phyloP scores from a whole-genome alignment of 2,329 filamentous ascomycete genomes.

The Aschersonia sp. region DNA sequence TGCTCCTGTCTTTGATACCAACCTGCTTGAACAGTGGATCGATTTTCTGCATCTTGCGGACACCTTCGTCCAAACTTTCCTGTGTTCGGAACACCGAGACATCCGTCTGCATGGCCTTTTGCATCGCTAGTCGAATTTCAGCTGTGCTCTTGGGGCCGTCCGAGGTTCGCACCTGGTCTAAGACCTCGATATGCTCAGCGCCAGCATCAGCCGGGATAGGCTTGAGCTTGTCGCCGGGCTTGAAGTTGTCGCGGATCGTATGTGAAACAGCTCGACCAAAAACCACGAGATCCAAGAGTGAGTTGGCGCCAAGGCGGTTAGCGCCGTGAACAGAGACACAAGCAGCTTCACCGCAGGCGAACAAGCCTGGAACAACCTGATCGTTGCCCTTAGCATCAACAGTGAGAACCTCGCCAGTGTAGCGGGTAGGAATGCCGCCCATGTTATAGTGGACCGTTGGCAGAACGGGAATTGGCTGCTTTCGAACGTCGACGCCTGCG shows the following conservation, averaged over 20 bases:
- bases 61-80: constrained; percentile 86
- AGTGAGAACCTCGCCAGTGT: constrained; percentile 91
- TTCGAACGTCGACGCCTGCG: constrained; percentile 88
- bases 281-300: constrained; percentile 89
- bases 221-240: constrained; percentile 66
- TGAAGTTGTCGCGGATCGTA: constrained; percentile 90
- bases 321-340: constrained; percentile 97
- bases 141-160: constrained; percentile 76
- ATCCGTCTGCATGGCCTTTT: constrained; percentile 96
- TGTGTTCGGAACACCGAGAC: constrained; percentile 95
- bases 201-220: constrained; percentile 74
- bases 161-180: constrained; percentile 75
- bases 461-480: constrained; percentile 91
- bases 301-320: constrained; percentile 96
- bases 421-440: constrained; percentile 96
- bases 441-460: constrained; percentile 99
- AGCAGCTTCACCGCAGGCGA: constrained; percentile 91
- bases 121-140: constrained; percentile 84
- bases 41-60: constrained; percentile 72
- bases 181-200: constrained; percentile 70
- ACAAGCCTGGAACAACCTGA: constrained; percentile 86
- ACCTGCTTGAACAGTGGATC: constrained; percentile 70
- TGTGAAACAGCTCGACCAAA: constrained; percentile 96
- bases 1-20: constrained; percentile 94
- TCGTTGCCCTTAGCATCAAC: constrained; percentile 78